These are phyloP conservation scores for Phytophthora syringae DNA, from an alignment of 352 stramenopile genomes.

Conservation along the genomic window DNA sequence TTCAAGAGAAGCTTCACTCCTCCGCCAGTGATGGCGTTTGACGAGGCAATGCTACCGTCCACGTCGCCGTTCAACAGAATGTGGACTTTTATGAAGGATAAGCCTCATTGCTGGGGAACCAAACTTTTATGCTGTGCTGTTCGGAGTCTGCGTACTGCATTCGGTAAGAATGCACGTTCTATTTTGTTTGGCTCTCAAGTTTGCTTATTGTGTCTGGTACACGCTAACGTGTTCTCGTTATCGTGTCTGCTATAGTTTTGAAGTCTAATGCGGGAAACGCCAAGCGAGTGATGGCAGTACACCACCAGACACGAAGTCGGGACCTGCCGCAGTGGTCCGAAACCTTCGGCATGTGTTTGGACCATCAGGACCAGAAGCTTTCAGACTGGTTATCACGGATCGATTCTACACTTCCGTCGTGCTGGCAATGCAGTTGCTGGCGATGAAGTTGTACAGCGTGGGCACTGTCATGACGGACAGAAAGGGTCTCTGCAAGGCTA, in stretches of 20 bases:
- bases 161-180: neutral
- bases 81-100: too few relatives aligned
- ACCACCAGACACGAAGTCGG: neutral
- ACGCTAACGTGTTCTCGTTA: neutral
- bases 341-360: neutral
- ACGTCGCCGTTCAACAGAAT: too few relatives aligned
- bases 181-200: conserved; percentile 1
- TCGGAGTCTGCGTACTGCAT: neutral
- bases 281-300: neutral
- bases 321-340: neutral
- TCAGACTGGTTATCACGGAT: neutral
- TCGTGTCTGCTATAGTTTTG: neutral
- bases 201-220: conserved; percentile 2
- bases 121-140: neutral
- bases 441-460: neutral
- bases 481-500: too few relatives aligned
- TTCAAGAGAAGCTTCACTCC: neutral
- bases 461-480: too few relatives aligned
- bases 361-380: neutral
- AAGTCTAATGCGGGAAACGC: neutral
- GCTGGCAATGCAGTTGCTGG: neutral
- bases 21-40: too few relatives aligned
- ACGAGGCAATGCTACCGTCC: too few relatives aligned
- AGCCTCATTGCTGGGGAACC: too few relatives aligned
- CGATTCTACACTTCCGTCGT: neutral